Percentiles rank a stretch among this genome's conserved stretches.
These are phyloP conservation scores for Adansonia digitata DNA, from an alignment of 345 rosid genomes.

Conservation along the genomic window DNA sequence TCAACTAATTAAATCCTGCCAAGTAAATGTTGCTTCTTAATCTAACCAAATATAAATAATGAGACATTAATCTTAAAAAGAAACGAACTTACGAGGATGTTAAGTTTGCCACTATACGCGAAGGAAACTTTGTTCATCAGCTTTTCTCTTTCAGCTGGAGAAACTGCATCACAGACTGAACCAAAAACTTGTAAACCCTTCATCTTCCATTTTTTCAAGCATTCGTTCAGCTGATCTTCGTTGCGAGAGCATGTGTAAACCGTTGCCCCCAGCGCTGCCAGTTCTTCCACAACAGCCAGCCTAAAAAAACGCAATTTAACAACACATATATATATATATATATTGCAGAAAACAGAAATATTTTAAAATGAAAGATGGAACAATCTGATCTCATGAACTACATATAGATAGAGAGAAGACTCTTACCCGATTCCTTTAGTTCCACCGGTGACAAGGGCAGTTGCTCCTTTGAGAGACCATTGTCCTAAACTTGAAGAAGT, in stretches of 20 bases:
- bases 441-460: slow-evolving; percentile 42
- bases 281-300: slow-evolving; percentile 57
- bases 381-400: not conserved
- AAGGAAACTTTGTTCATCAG: slow-evolving; percentile 41
- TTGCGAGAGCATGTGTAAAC: slow-evolving; percentile 61
- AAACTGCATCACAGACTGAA: slow-evolving; percentile 39
- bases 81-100: slow-evolving; percentile 38
- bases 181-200: slow-evolving; percentile 45
- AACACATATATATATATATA: not conserved
- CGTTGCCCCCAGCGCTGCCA: slow-evolving; percentile 51
- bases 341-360: not conserved
- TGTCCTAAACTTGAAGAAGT: slow-evolving; percentile 13
- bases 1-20: too few species aligned
- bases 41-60: too few species aligned
- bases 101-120: slow-evolving; percentile 37
- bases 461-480: slow-evolving; percentile 44
- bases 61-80: not conserved
- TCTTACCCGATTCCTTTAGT: slow-evolving; percentile 29
- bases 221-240: slow-evolving; percentile 45
- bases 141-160: slow-evolving; percentile 27
- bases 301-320: slow-evolving; percentile 15
- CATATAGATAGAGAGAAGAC: not conserved
- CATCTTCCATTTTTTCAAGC: slow-evolving; percentile 38
- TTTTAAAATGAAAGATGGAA: not conserved
- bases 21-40: too few species aligned